Percentiles rank a stretch among this genome's conserved stretches.
Evolutionary conservation across 306 rosid species (phyloP).

Genomic region (Benincasa hispida): DNA sequence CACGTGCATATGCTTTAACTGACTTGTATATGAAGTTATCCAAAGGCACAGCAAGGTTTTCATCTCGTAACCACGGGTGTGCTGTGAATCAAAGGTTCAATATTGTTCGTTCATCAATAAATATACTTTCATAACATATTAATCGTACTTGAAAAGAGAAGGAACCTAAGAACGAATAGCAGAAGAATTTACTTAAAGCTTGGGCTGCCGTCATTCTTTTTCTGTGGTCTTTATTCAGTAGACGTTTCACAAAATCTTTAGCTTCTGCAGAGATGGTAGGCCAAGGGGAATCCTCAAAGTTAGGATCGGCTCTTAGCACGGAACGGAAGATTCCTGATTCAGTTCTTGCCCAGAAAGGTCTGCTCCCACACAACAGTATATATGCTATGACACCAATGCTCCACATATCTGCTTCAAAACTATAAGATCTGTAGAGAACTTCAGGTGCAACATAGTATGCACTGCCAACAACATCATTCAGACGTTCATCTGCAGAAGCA

Average conservation of each 20-base stretch:
- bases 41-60: slow-evolving; percentile 45
- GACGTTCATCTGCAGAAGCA: slow-evolving; percentile 70
- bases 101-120: neutral
- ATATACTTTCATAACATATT: neutral
- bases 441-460: slow-evolving; percentile 98
- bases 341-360: slow-evolving; percentile 97
- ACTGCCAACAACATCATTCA: slow-evolving; percentile 94
- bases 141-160: neutral
- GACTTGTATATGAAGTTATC: slow-evolving; percentile 73
- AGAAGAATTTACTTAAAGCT: slow-evolving; percentile 52
- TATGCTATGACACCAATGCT: slow-evolving; percentile 92
- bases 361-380: slow-evolving; percentile 81
- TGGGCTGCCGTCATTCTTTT: slow-evolving; percentile 96
- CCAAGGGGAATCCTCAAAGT: slow-evolving; percentile 90
- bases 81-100: slow-evolving; percentile 44
- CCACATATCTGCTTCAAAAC: slow-evolving; percentile 89
- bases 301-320: slow-evolving; percentile 85
- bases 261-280: slow-evolving; percentile 82
- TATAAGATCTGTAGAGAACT: slow-evolving; percentile 89
- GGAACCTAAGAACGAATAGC: neutral
- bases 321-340: slow-evolving; percentile 98
- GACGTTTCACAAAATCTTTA: slow-evolving; percentile 86
- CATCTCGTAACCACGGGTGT: slow-evolving; percentile 91
- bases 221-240: slow-evolving; percentile 89
- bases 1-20: slow-evolving; percentile 63